Conservation (phyloP, 805 yeast species). For the Ogataea henricii region DNA sequence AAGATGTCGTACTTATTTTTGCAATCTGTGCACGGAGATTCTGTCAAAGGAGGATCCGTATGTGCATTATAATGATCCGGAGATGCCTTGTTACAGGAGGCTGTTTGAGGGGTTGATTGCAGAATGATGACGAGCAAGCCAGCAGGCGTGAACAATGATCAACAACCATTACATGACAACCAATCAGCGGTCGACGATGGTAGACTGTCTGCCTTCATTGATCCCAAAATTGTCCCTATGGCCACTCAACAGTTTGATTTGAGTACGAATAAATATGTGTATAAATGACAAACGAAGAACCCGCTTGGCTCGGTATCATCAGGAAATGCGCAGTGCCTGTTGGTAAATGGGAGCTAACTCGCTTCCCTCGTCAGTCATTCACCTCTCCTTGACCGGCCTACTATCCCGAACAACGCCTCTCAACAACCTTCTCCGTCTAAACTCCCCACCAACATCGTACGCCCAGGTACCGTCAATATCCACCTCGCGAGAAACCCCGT, state of each 20-base stretch:
- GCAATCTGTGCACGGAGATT: constrained; percentile 53
- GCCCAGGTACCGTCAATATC: constrained; percentile 49
- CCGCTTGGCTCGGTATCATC: too few species aligned
- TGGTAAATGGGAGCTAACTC: too few species aligned
- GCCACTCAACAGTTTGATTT: too few species aligned
- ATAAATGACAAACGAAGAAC: too few species aligned
- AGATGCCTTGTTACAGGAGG: constrained; percentile 47
- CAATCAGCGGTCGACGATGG: too few species aligned
- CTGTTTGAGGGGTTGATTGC: constrained; percentile 56
- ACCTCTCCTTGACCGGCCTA: constrained; percentile 22
- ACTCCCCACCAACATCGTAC: constrained; percentile 48
- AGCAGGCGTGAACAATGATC: too few species aligned
- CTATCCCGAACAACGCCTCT: constrained; percentile 54
- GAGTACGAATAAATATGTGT: too few species aligned
- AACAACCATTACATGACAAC: too few species aligned
- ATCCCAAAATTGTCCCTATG: too few species aligned
- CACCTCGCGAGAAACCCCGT: constrained; percentile 39
- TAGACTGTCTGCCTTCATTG: too few species aligned
- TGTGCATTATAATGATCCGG: constrained; percentile 47
- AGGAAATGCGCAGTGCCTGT: too few species aligned
- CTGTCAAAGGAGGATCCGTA: constrained; percentile 48
- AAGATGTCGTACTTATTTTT: constrained; percentile 49
- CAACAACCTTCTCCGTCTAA: constrained; percentile 58
- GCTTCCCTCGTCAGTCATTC: not conserved
- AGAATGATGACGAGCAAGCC: constrained; percentile 3